Conservation (phyloP, 768 basidiomycete genomes). For the Porpolomopsis calyptriformis region DNA sequence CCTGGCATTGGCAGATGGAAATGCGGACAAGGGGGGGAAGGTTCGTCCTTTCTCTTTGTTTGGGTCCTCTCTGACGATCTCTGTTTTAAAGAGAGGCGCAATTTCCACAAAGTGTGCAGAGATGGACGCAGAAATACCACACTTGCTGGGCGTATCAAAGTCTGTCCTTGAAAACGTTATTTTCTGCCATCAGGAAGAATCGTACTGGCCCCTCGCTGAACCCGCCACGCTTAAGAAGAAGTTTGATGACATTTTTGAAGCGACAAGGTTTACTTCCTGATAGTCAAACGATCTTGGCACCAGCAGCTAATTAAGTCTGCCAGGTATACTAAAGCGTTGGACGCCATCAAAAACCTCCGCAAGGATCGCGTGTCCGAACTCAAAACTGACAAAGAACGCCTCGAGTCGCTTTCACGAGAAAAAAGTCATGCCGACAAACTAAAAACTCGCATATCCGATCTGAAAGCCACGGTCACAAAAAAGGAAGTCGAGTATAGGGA, state of each 20-base stretch:
- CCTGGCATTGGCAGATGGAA: slow-evolving; percentile 59
- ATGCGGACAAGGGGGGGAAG: slow-evolving; percentile 62
- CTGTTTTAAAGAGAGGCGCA: slow-evolving; percentile 52
- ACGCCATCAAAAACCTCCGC: slow-evolving; percentile 79
- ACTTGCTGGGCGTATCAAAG: slow-evolving; percentile 89
- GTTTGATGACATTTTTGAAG: slow-evolving; percentile 99
- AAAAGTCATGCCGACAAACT: slow-evolving; percentile 84
- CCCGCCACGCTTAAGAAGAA: slow-evolving; percentile 92
- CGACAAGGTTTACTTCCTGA: slow-evolving; percentile 55
- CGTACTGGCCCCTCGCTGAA: slow-evolving; percentile 94
- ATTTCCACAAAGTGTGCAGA: slow-evolving; percentile 98
- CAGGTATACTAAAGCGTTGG: slow-evolving; percentile 95
- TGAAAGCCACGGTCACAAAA: slow-evolving; percentile 47
- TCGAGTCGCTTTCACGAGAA: slow-evolving; percentile 67
- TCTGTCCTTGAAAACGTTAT: slow-evolving; percentile 99
- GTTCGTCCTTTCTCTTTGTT: slow-evolving; percentile 31
- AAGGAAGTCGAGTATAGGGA: slow-evolving; percentile 72
- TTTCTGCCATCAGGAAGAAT: slow-evolving; percentile 99
- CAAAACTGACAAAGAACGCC: slow-evolving; percentile 85
- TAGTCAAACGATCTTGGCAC: slow-evolving; percentile 2
- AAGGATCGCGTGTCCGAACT: slow-evolving; percentile 87
- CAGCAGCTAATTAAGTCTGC: neutral
- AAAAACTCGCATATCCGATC: slow-evolving; percentile 48
- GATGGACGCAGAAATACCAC: slow-evolving; percentile 90
- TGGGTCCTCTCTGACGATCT: neutral